Base-by-base conservation (phyloP, 306 rosid genomes). In the Trifolium pratense region DNA sequence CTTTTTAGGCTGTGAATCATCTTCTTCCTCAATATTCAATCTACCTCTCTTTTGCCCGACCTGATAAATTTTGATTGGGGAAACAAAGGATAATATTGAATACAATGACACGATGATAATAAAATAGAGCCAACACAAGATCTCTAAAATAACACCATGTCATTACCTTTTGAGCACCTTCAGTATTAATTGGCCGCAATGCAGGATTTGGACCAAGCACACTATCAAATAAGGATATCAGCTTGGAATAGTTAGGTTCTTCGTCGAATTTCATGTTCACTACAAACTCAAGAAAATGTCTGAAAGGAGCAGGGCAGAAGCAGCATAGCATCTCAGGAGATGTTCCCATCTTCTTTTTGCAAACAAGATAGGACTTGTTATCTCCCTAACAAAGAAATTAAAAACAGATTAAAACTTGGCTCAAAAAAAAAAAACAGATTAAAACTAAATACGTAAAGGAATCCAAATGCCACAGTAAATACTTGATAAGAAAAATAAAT, bases 21-120 rank as follows among this genome's bases (percentile, higher is more conserved):
- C 97, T 26, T 92, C 98, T 77, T 91, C 98, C 76, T 88, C 96
- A 43, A 76, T 74, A 80, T 88, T 93, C 82, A 89, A 76, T 80
- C 98, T 89, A 66, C 96, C 91, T 32, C 97, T 87, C 76, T 93
- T 93, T 85, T 93, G 98, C 64, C 98, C 98, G 81, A 91, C 98
- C 90, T 91, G 91, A 74, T 81, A 80, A 75, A 83, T 62, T 76
- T 53, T 51, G 48, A 25, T 48, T 15, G 3, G 6, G 67, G 21
- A 48, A 74, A 69, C 6, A 57, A 7, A 31, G 15, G 39, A 31
- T 74, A 55, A 20, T 21, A 56, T 26, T 29, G 26, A 69, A 70
- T 60, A 16, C 48, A 56, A 23, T 12, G 16, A 5, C 60, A 59
- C 80, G 29, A 21, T 84, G 75, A 87, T 79, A 55, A 87, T 89